These are phyloP conservation scores for Perkinsus chesapeaki DNA, from an alignment of 169 alveolate species.

Conservation along the genomic window DNA sequence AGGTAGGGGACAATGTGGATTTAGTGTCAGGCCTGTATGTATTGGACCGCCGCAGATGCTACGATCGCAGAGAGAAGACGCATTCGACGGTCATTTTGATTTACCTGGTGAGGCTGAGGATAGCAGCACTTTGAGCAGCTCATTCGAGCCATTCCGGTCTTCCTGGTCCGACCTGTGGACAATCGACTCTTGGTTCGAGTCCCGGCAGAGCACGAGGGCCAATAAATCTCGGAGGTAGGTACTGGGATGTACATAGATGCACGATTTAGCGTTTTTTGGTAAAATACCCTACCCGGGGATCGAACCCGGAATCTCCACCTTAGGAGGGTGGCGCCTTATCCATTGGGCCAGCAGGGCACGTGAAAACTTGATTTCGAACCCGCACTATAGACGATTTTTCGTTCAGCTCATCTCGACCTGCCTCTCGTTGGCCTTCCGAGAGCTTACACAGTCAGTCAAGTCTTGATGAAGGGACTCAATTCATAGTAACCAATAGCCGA, in stretches of 20 bases:
- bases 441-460: neutral
- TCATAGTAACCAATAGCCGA: neutral
- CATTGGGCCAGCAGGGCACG: neutral
- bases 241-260: neutral
- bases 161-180: neutral
- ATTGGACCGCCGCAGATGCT: neutral
- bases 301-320: slow-evolving; percentile 6
- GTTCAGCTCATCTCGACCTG: neutral
- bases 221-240: neutral
- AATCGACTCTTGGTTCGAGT: neutral
- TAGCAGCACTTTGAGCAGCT: neutral
- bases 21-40: neutral
- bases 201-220: neutral
- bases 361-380: neutral
- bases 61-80: neutral
- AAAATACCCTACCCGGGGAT: slow-evolving; percentile 4
- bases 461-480: neutral
- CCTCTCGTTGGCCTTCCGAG: neutral
- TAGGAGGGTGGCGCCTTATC: slow-evolving; percentile 6
- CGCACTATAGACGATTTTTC: neutral
- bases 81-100: neutral
- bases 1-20: neutral
- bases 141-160: neutral
- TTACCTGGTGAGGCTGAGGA: neutral
- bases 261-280: neutral